A percentile compares a stretch with the other conserved stretches of the same genome.
Evolutionary conservation across 257 asterid species (phyloP).

Genomic region (Jacaranda mimosifolia): DNA sequence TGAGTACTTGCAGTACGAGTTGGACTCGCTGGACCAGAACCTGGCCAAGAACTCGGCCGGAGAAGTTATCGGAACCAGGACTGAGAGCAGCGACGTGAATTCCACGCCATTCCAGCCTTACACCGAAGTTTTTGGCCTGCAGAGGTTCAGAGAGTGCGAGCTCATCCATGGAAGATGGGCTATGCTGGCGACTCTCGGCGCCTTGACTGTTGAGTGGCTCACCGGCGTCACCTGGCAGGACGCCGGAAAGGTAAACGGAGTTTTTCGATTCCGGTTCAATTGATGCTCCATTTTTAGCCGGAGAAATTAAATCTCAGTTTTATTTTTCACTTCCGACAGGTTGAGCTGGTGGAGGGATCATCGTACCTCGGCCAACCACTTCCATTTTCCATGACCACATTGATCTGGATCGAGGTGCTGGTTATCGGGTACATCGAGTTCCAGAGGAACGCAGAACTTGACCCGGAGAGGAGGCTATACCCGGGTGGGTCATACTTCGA

Average conservation of each 20-base stretch:
- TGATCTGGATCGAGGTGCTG: conserved; percentile 90
- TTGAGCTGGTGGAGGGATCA: conserved; percentile 90
- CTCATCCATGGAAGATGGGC: conserved; percentile 99
- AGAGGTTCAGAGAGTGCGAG: conserved; percentile 96
- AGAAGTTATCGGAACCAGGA: conserved; percentile 82
- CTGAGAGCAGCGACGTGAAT: conserved; percentile 67
- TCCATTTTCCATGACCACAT: conserved; percentile 82
- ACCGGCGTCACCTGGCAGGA: conserved; percentile 99
- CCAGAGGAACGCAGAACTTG: conserved; percentile 95
- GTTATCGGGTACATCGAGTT: conserved; percentile 93
- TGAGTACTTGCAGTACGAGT: conserved; percentile 86
- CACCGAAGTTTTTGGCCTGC: conserved; percentile 86
- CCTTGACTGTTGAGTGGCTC: conserved; percentile 90
- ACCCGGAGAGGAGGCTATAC: conserved; percentile 92
- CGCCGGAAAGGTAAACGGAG: conserved; percentile 78
- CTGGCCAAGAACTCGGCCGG: conserved; percentile 86
- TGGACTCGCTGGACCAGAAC: conserved; percentile 92
- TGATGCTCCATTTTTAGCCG: too few relatives aligned
- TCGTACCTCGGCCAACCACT: conserved; percentile 94
- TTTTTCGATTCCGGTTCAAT: too few relatives aligned
- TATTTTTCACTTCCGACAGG: conserved; percentile 44
- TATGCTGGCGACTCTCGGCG: conserved; percentile 94
- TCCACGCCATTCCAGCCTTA: conserved; percentile 95
- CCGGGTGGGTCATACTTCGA: conserved; percentile 95
- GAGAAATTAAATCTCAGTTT: too few relatives aligned